Evolutionary conservation across 352 stramenopile species (phyloP).

Genomic region (Blastocystis sp.): DNA sequence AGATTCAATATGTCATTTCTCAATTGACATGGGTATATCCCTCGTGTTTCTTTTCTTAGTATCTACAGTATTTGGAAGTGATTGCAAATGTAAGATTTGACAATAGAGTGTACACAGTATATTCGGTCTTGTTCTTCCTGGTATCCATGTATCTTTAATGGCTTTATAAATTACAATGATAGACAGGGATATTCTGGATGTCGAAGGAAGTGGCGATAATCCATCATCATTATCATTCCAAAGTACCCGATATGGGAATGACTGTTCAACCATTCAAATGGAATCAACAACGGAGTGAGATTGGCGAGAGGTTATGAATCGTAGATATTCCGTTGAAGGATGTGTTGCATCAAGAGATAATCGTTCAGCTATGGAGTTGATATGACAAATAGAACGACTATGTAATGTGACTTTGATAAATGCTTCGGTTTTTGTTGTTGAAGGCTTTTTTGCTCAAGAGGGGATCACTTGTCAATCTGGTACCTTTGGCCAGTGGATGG

Average conservation of each 20-base stretch:
- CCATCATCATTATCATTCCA: neutral
- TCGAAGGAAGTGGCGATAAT: neutral
- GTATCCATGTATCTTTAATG: neutral
- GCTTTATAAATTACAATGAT: neutral
- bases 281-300: neutral
- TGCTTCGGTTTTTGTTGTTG: neutral
- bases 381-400: neutral
- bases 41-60: neutral
- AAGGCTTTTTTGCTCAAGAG: neutral
- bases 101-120: conserved; percentile 46
- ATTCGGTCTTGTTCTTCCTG: conserved; percentile 1
- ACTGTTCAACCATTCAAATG: neutral
- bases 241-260: neutral
- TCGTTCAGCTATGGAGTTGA: neutral
- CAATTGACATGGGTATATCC: neutral
- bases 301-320: neutral
- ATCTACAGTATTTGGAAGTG: neutral
- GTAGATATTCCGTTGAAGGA: conserved; percentile 29
- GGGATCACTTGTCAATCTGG: neutral
- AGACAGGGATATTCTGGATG: conserved; percentile 12
- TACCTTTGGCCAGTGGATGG: neutral
- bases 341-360: neutral
- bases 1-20: neutral
- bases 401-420: conserved; percentile 26
- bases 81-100: too few species aligned